phyloP scores from a whole-genome alignment of 805 yeast genomes.

The Schwanniomyces pseudopolymorphus region DNA sequence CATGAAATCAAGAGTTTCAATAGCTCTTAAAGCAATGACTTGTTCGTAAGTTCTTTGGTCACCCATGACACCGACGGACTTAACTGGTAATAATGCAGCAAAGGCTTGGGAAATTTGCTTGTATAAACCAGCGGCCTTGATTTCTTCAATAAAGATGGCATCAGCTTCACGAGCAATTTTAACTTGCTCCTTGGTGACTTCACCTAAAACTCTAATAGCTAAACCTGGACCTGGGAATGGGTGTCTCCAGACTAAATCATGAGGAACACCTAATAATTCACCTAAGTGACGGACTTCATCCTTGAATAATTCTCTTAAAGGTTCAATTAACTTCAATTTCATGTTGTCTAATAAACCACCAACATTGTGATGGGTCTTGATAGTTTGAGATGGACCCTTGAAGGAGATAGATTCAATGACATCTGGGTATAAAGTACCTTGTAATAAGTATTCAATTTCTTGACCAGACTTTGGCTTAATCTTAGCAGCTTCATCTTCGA shows the following conservation, averaged over 20 bases:
- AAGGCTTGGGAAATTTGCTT: conserved; percentile 94
- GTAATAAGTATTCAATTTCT: conserved; percentile 89
- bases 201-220: conserved; percentile 97
- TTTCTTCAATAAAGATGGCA: conserved; percentile 92
- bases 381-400: conserved; percentile 99
- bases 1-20: conserved; percentile 98
- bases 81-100: conserved; percentile 95
- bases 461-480: conserved; percentile 87
- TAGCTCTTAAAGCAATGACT: conserved; percentile 97
- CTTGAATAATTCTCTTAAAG: conserved; percentile 96
- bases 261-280: conserved; percentile 90
- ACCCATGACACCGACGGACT: conserved; percentile 99
- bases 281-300: conserved; percentile 98
- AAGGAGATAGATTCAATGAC: conserved; percentile 97
- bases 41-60: conserved; percentile 99
- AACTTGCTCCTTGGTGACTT: conserved; percentile 89
- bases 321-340: conserved; percentile 98
- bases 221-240: conserved; percentile 99
- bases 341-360: conserved; percentile 97
- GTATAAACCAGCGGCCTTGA: conserved; percentile 88
- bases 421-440: conserved; percentile 97
- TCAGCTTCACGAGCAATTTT: conserved; percentile 98
- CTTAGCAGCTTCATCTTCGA: conserved; percentile 92
- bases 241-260: conserved; percentile 98
- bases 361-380: conserved; percentile 98